Evolutionary conservation across 768 basidiomycete species (phyloP), one percentile per base, ranked within the genome.

Genomic region (Auriscalpium microsporum): DNA sequence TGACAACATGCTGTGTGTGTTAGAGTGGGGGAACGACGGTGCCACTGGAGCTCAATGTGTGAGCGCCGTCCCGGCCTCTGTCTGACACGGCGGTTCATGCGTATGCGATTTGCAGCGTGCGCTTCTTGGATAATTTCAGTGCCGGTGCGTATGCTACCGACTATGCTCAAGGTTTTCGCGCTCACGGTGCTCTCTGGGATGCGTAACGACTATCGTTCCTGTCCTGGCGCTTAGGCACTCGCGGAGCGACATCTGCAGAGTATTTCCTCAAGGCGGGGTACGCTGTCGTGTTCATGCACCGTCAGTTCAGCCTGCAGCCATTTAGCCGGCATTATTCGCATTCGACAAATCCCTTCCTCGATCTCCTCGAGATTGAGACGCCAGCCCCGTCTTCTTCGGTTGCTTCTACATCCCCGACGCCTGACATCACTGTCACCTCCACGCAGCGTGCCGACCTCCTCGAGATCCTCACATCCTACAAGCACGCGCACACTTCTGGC

Each of bases 21-120:
- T 46, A 98, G 96, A 97, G 94, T 68, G 96, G 95, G 54, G 95
- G 96, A 57, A 99, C 96, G 16, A 98, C 94, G 2, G 95, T 98
- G 8, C 95, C 95, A 3, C 74, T 99, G 56, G 96, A 99, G 76
- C 89, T 94, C 76, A 98, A 98, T 67, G 94, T 97, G 96, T 97
- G 79, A 84, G 94, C 77, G 53, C 33, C 17, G 19, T 51, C 48
- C 40, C 42, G 23, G 51, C 37, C 50, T 38, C 36, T 37, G 45
- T 36, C 46, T 49, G 42, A 49, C 55, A 48, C 55, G 40, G 45
- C 54, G 45, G 53, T 58, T 62, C 55, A 61, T 56, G 62, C 56
- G 52, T 59, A 64, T 67, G 38, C 28, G 42, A 45, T 58, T 55
- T 61, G n/a, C 65, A 99, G 95, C 63, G 96, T 99, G 48, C 90